These are phyloP conservation scores for Maudiozyma saulgeensis DNA, from an alignment of 805 yeast genomes.

Conservation along the genomic window DNA sequence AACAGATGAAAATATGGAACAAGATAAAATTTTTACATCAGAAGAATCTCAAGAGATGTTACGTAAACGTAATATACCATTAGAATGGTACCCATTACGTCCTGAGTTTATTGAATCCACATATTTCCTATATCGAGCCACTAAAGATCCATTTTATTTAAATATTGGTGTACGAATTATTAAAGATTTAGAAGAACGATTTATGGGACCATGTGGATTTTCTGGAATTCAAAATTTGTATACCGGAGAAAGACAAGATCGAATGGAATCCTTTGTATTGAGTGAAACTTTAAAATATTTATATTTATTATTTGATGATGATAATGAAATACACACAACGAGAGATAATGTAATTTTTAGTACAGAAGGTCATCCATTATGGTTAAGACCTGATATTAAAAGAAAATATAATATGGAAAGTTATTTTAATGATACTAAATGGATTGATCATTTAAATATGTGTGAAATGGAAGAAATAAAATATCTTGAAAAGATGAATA, in stretches of 20 bases:
- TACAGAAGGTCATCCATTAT: constrained; percentile 88
- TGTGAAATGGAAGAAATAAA: constrained; percentile 4
- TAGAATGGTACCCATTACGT: constrained; percentile 88
- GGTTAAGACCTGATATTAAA: constrained; percentile 42
- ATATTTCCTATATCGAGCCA: constrained; percentile 72
- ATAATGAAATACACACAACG: constrained; percentile 43
- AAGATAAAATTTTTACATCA: background rate
- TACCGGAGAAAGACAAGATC: constrained; percentile 52
- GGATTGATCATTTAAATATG: constrained; percentile 9
- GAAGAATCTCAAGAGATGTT: background rate
- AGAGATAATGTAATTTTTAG: constrained; percentile 45
- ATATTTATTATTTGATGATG: constrained; percentile 66
- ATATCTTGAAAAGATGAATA: background rate
- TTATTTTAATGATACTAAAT: constrained; percentile 14
- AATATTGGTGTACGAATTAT: constrained; percentile 63
- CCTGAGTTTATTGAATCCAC: constrained; percentile 91
- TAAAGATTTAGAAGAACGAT: constrained; percentile 42
- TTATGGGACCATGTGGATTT: constrained; percentile 65
- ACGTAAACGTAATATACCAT: constrained; percentile 17
- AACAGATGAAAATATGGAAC: too few species aligned
- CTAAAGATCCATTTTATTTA: constrained; percentile 74
- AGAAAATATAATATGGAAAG: constrained; percentile 18
- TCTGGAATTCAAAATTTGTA: constrained; percentile 64
- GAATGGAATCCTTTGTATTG: constrained; percentile 88
- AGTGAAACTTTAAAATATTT: constrained; percentile 83